Percentiles rank a stretch among this genome's conserved stretches.
Evolutionary conservation across 768 basidiomycete species (phyloP).

Genomic region (Infundibulicybe gibba): DNA sequence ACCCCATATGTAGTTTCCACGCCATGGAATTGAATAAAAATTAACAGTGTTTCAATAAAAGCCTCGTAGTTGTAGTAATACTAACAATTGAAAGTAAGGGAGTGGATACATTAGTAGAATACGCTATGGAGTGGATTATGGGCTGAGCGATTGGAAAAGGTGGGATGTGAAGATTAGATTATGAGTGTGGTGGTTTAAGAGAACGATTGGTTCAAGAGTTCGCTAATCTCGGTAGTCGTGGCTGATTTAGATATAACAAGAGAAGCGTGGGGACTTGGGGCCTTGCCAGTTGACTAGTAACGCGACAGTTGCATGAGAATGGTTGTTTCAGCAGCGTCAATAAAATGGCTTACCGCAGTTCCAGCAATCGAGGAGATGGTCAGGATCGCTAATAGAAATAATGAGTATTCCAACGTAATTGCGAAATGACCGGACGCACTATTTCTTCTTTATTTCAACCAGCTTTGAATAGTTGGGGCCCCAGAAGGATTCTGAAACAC

Average conservation of each 20-base stretch:
- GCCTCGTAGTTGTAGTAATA: too few relatives aligned
- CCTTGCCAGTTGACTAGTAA: neutral
- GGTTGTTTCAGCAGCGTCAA: neutral
- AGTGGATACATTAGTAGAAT: too few relatives aligned
- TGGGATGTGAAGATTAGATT: too few relatives aligned
- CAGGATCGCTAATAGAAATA: conserved; percentile 34
- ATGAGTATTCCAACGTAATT: neutral
- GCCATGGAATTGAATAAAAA: too few relatives aligned
- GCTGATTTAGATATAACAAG: conserved; percentile 3
- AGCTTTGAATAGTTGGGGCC: conserved; percentile 37
- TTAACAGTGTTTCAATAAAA: too few relatives aligned
- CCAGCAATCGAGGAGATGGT: conserved; percentile 46
- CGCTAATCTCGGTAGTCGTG: too few relatives aligned
- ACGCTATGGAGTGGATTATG: too few relatives aligned
- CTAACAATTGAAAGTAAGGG: too few relatives aligned
- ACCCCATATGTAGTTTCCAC: too few relatives aligned
- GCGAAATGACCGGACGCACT: conserved; percentile 26
- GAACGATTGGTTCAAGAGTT: too few relatives aligned
- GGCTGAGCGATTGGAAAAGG: too few relatives aligned
- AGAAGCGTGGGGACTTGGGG: neutral
- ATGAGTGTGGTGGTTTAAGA: too few relatives aligned
- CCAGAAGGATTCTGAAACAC: conserved; percentile 32
- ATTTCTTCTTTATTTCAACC: conserved; percentile 39
- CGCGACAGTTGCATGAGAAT: neutral
- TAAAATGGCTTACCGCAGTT: conserved; percentile 35